Conservation (phyloP, 2,329 filamentous ascomycete genomes). For the Zymoseptoria tritici region DNA sequence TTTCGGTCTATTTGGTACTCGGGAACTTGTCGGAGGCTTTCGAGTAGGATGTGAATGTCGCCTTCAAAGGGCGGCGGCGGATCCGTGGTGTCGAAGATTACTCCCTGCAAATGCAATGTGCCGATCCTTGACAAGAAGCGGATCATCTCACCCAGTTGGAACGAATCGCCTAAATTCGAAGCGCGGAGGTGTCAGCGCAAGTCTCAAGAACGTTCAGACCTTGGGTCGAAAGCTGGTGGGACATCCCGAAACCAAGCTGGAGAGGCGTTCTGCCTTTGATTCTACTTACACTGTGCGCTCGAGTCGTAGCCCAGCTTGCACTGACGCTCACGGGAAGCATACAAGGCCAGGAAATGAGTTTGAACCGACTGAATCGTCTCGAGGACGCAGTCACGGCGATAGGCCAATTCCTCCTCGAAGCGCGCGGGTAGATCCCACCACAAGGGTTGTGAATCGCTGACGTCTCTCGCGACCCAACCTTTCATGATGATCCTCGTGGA, state of each 20-base stretch:
- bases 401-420: conserved; percentile 62
- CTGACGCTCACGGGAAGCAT: conserved; percentile 59
- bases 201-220: no score
- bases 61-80: conserved; percentile 47
- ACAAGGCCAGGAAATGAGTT: conserved; percentile 58
- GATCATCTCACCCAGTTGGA: conserved; percentile 70
- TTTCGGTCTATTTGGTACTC: conserved; percentile 67
- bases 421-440: conserved; percentile 69
- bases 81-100: conserved; percentile 33
- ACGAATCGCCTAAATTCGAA: conserved; percentile 48
- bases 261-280: not conserved
- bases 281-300: conserved; percentile 50
- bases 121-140: conserved; percentile 59
- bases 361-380: conserved; percentile 64
- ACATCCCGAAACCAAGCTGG: not conserved
- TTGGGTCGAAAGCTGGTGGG: no score
- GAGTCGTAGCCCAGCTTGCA: conserved; percentile 70
- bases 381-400: conserved; percentile 58
- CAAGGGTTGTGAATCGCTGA: conserved; percentile 38
- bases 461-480: conserved; percentile 53
- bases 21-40: conserved; percentile 57
- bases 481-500: conserved; percentile 60
- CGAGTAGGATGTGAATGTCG: conserved; percentile 56
- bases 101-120: conserved; percentile 49
- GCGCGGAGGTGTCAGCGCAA: not conserved